Evolutionary conservation across 768 basidiomycete genomes (phyloP), one percentile per base, ranked within the genome.

Genomic region (Boletus edulis): DNA sequence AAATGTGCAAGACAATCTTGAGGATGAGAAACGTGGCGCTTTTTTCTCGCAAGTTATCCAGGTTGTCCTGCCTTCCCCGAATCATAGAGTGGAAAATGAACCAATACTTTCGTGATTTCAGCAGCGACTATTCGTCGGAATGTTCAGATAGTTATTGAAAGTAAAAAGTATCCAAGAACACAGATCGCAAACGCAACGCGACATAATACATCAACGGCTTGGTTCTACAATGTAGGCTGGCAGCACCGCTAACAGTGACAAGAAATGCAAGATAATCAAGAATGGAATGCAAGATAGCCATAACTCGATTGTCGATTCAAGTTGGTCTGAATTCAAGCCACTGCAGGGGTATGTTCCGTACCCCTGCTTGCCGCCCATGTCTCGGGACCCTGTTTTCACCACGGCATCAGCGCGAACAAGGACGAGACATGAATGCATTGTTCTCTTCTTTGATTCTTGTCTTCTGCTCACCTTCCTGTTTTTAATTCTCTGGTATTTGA

Each of bases 401-500:
- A 46, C 32, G 22, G 4, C 18, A 12, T 52, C 44, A 42, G 42
- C 18, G 14, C 38, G 14, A n/a, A n/a, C 14, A n/a, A 39, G 6
- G 35, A 15, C 13, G 12, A 15, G 35, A 37, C 35, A 37, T 12
- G 14, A 15, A 40, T 27, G 10, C 6, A 22, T 38, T 17, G 11
- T 5, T 46, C 22, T 48, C 6, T 48, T 27, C 12, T 31, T 40
- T 20, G 13, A 12, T 34, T 34, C 11, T 27, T 27, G 27, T 11
- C 34, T 18, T 24, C 34, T n/a, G 62, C 72, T 57, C 18, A 76
- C 78, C 65, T 61, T 75, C 17, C 76, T 66, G 51, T 80, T 80
- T 37, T 68, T 72, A 20, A 76, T 68, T 29, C 75, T 60, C 64
- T 74, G 73, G 52, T 78, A 69, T 57, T 68, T 72, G 55, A 76